Base-by-base conservation (phyloP, 306 rosid species). In the Sicyos baderoa region DNA sequence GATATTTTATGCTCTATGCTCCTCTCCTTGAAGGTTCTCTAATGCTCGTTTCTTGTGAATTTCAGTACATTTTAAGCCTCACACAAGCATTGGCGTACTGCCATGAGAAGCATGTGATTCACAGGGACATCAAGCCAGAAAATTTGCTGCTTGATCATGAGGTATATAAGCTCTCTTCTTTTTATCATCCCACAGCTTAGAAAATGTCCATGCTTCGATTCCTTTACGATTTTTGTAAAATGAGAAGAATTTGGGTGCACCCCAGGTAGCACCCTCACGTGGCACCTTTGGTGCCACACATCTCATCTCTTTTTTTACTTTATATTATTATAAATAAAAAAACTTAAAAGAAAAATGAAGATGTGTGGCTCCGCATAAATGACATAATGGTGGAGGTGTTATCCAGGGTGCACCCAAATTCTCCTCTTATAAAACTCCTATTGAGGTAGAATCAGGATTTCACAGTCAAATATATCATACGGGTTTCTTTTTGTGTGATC, bases 111-210 rank as follows among this genome's bases (percentile, higher is more conserved):
- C 49, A 89, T 82, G 95, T 92, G 51, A 92, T 92, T 82, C 98
- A 92, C 62, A 81, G 98, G 76, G 95, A 92, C 68, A 92, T 92
- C 74, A 89, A 89, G 91, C 98, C 93, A 5, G 96, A 92, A 77
- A 92, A 89, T 72, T 79, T 89, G 86, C 70, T 92, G 70, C 87
- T 92, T 57, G 98, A 87, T 75, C 95, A 92, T 68, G 91, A 87
- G 95, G 98, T 87, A 79, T 5, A 25, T 29, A 29, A 25, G 51
- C 1, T 57, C 57, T 44, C 51, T 40, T 17, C 4, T 6, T 16
- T 54, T 54, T 48, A 16, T 44, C 32, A 13, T 45, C 29, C 71
- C 27, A 18, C 42, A 54, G 68, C 50, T 55, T 48, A 40, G 15
- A 40, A 40, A 71, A 52, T 25, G 29, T 49, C 4, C 65, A 4